Evolutionary conservation across 2,329 filamentous ascomycete genomes (phyloP).

Genomic region (Fusarium annulatum): DNA sequence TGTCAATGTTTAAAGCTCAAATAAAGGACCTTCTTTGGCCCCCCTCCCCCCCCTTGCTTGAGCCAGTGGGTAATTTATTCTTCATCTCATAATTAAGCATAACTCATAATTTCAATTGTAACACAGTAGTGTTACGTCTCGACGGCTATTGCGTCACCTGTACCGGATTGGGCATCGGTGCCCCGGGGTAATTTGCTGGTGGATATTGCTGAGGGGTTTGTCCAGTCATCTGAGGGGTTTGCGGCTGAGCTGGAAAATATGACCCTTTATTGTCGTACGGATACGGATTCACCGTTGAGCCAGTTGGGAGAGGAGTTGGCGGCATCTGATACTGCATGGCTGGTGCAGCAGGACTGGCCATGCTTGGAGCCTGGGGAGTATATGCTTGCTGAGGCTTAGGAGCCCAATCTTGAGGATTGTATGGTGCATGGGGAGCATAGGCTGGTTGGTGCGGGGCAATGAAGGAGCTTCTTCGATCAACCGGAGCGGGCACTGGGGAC

Average conservation of each 20-base stretch:
- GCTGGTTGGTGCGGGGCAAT: not conserved
- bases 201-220: not conserved
- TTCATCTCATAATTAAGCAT: not conserved
- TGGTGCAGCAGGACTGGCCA: not conserved
- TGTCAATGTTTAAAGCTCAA: too few relatives aligned
- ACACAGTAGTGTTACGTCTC: rapidly evolving
- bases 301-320: slow-evolving; percentile 1
- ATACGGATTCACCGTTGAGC: not conserved
- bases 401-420: slow-evolving; percentile 30
- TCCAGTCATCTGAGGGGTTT: not conserved
- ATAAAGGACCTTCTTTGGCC: too few relatives aligned
- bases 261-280: not conserved
- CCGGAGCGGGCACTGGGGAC: not conserved
- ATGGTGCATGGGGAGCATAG: not conserved
- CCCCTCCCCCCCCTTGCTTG: too few relatives aligned
- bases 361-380: rapidly evolving
- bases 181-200: not conserved
- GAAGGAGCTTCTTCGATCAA: slow-evolving; percentile 2
- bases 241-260: slow-evolving; percentile 1
- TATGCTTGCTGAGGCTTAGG: not conserved
- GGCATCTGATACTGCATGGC: slow-evolving; percentile 4
- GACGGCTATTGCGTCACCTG: not conserved
- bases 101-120: not conserved
- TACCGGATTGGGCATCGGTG: slow-evolving; percentile 4
- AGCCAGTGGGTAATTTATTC: too few relatives aligned